Conservation (phyloP, 2,329 filamentous ascomycete genomes). For the Pezicula carpinea region DNA sequence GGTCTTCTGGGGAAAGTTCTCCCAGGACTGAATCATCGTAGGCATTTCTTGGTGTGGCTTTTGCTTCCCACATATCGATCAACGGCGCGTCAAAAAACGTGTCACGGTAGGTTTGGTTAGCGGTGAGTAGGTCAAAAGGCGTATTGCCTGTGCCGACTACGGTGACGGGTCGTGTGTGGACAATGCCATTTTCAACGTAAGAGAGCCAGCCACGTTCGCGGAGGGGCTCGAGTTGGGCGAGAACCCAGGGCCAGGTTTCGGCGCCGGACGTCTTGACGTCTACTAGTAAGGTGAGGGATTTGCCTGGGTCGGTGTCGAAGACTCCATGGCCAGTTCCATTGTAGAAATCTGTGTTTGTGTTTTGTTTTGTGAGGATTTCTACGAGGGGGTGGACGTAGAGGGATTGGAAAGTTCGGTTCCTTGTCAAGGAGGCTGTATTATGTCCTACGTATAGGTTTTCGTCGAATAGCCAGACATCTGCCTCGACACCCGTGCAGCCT, state of each 20-base stretch:
- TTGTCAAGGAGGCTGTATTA: constrained; percentile 46
- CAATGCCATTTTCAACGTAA: constrained; percentile 42
- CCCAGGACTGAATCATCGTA: constrained; percentile 7
- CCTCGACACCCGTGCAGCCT: constrained; percentile 61
- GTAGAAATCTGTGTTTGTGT: constrained; percentile 42
- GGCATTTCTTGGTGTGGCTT: constrained; percentile 6
- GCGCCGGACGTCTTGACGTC: constrained; percentile 61
- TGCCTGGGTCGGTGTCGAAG: constrained; percentile 46
- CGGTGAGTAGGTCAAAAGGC: constrained; percentile 49
- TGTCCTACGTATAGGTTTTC: constrained; percentile 61
- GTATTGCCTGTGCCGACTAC: constrained; percentile 65
- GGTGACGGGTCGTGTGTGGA: constrained; percentile 55
- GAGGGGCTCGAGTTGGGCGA: constrained; percentile 53
- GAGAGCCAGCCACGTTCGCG: constrained; percentile 53
- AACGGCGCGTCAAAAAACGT: constrained; percentile 65
- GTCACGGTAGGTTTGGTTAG: constrained; percentile 52
- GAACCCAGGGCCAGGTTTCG: constrained; percentile 47
- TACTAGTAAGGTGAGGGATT: constrained; percentile 58
- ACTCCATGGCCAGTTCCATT: constrained; percentile 47
- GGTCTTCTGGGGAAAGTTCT: constrained; percentile 12
- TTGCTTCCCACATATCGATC: constrained; percentile 33
- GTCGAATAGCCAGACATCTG: constrained; percentile 62
- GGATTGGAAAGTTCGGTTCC: constrained; percentile 51
- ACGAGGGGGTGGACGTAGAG: constrained; percentile 64
- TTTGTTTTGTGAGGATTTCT: constrained; percentile 49